Evolutionary conservation across 2,329 filamentous ascomycete genomes (phyloP).

Genomic region (Trichoderma lentiforme): DNA sequence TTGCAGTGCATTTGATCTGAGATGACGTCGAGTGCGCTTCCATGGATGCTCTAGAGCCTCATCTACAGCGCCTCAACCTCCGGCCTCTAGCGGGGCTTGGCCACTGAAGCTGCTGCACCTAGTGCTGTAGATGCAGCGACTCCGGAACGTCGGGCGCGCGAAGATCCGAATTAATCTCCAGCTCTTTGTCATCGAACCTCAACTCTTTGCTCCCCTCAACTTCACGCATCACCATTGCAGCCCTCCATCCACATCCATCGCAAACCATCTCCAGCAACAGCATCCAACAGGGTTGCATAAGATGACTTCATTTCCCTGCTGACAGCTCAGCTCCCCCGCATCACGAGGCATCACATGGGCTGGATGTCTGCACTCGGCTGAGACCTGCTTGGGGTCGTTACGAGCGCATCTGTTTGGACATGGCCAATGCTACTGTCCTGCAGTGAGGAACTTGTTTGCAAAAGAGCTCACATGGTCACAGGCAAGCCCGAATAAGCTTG

Average conservation of each 20-base stretch:
- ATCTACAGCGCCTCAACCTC: not conserved
- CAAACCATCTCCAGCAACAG: not conserved
- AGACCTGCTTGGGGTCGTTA: not conserved
- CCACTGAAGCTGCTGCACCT: not conserved
- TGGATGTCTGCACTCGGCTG: not conserved
- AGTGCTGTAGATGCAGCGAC: not conserved
- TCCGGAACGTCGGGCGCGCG: not conserved
- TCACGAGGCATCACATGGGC: not conserved
- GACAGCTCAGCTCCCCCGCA: not conserved
- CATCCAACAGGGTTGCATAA: not conserved
- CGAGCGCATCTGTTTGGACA: not conserved
- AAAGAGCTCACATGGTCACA: not conserved
- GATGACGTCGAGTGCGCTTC: constrained; percentile 1
- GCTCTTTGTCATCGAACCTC: not conserved
- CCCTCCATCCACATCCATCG: not conserved
- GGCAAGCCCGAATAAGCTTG: not conserved
- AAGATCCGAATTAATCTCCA: not conserved
- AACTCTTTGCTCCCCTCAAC: not conserved
- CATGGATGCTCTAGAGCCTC: not conserved
- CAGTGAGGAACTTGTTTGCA: not conserved
- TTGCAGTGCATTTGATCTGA: not conserved
- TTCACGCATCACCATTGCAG: not conserved
- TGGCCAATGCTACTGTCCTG: not conserved
- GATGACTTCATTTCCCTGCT: not conserved
- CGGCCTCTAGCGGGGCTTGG: not conserved